Evolutionary conservation across 176 grass and related monocot species (phyloP).

Genomic region (Themeda triandra): DNA sequence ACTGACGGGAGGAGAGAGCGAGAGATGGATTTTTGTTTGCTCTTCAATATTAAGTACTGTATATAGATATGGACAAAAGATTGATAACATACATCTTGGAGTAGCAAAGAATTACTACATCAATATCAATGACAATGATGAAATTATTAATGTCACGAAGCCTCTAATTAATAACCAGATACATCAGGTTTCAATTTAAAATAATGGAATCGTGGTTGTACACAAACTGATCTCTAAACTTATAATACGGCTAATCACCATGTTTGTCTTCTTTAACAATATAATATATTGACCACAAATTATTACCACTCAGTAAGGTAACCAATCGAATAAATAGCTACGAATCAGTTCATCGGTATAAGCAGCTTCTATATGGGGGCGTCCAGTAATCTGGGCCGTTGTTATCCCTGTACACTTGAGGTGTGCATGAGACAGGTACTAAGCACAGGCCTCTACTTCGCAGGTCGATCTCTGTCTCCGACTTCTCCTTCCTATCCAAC

Average conservation of each 20-base stretch:
- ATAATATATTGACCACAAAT: constrained; percentile 35
- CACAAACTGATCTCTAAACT: constrained; percentile 26
- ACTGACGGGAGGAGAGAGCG: not conserved
- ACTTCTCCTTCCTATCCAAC: constrained; percentile 59
- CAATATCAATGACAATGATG: not conserved
- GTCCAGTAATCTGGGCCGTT: constrained; percentile 74
- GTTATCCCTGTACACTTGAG: constrained; percentile 68
- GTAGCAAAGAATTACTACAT: not conserved
- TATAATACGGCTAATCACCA: not conserved
- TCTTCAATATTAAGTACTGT: not conserved
- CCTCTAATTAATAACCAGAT: constrained; percentile 15
- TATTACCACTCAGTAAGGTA: constrained; percentile 26
- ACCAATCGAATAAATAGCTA: constrained; percentile 13
- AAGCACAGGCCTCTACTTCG: constrained; percentile 82
- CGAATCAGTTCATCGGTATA: constrained; percentile 47
- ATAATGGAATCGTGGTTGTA: constrained; percentile 10
- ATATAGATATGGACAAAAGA: too few species aligned
- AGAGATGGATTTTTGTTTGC: not conserved
- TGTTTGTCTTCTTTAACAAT: not conserved
- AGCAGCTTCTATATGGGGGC: constrained; percentile 64
- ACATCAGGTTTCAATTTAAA: constrained; percentile 26
- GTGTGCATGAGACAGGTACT: constrained; percentile 77
- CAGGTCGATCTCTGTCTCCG: constrained; percentile 54
- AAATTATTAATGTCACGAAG: not conserved
- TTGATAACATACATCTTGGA: not conserved